Conservation (phyloP, 192 early-diverging fungal species). For the Podila epigama region DNA sequence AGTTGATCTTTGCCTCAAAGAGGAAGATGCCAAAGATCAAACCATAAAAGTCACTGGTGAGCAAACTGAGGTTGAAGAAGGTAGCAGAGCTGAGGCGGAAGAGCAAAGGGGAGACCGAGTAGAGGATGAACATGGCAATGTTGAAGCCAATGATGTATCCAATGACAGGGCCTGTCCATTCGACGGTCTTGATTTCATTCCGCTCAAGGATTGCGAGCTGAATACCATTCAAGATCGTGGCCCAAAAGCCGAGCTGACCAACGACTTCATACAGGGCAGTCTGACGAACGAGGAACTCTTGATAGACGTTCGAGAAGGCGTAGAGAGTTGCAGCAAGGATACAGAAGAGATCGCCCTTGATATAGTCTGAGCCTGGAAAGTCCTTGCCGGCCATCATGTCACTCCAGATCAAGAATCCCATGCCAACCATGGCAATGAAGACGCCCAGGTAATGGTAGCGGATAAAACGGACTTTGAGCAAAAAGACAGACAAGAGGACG, state of each 20-base stretch:
- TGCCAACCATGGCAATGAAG: constrained; percentile 70
- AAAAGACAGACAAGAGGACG: constrained; percentile 68
- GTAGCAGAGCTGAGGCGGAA: constrained; percentile 76
- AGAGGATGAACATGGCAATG: constrained; percentile 72
- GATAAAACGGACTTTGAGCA: constrained; percentile 68
- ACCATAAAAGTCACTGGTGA: constrained; percentile 84
- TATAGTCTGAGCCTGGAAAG: constrained; percentile 44
- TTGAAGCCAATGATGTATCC: constrained; percentile 65
- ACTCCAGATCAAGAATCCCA: constrained; percentile 69
- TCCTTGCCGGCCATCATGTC: constrained; percentile 71
- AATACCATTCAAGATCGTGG: constrained; percentile 71
- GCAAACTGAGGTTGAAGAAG: constrained; percentile 79
- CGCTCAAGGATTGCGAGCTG: constrained; percentile 78
- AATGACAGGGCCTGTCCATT: constrained; percentile 27
- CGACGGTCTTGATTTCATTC: constrained; percentile 48
- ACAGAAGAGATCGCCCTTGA: constrained; percentile 79
- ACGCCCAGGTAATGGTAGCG: constrained; percentile 76
- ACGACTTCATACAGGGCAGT: constrained; percentile 77
- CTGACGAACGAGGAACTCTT: constrained; percentile 76
- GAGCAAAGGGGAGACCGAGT: constrained; percentile 70
- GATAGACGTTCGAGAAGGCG: constrained; percentile 73
- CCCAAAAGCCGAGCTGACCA: constrained; percentile 78
- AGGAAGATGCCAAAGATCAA: constrained; percentile 77
- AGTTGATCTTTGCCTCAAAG: constrained; percentile 63
- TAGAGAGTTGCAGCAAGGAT: constrained; percentile 78